A percentile compares a stretch with the other conserved stretches of the same genome.
These are phyloP conservation scores for Parastagonospora avenae DNA, from an alignment of 2,329 filamentous ascomycete species.

Conservation along the genomic window DNA sequence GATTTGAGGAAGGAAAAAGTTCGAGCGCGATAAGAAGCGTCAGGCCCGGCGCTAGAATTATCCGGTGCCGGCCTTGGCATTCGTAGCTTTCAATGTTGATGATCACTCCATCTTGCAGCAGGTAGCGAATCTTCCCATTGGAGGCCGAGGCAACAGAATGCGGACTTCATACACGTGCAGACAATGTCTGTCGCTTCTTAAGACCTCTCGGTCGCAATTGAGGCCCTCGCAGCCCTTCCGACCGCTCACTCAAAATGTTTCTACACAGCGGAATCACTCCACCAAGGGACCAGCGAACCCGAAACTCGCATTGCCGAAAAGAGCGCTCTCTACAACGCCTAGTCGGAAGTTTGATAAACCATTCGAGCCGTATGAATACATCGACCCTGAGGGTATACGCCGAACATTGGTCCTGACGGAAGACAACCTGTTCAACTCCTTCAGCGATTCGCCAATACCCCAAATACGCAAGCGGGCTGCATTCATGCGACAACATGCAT, in stretches of 20 bases:
- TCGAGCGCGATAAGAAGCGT: background rate
- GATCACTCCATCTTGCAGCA: background rate
- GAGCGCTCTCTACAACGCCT: conserved; percentile 39
- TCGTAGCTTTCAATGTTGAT: background rate
- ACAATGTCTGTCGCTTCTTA: conserved; percentile 45
- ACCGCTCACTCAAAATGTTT: conserved; percentile 27
- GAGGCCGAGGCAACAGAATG: conserved; percentile 31
- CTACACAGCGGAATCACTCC: conserved; percentile 37
- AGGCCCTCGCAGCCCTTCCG: conserved; percentile 28
- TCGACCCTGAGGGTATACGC: conserved; percentile 40
- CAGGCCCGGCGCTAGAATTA: background rate
- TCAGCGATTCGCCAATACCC: conserved; percentile 84
- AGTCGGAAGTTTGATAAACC: conserved; percentile 31
- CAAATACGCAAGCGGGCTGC: conserved; percentile 86
- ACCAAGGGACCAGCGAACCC: conserved; percentile 35
- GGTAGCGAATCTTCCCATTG: background rate
- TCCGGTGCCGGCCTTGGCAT: background rate
- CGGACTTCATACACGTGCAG: conserved; percentile 49
- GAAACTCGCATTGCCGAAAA: conserved; percentile 31
- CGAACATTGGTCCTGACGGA: conserved; percentile 60
- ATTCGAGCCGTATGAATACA: conserved; percentile 44
- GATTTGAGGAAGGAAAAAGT: background rate
- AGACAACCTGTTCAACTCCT: conserved; percentile 92
- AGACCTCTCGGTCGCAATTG: conserved; percentile 34
- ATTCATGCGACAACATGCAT: conserved; percentile 90